Evolutionary conservation across 2,329 filamentous ascomycete genomes (phyloP).

Genomic region (Verticillium alfalfae): DNA sequence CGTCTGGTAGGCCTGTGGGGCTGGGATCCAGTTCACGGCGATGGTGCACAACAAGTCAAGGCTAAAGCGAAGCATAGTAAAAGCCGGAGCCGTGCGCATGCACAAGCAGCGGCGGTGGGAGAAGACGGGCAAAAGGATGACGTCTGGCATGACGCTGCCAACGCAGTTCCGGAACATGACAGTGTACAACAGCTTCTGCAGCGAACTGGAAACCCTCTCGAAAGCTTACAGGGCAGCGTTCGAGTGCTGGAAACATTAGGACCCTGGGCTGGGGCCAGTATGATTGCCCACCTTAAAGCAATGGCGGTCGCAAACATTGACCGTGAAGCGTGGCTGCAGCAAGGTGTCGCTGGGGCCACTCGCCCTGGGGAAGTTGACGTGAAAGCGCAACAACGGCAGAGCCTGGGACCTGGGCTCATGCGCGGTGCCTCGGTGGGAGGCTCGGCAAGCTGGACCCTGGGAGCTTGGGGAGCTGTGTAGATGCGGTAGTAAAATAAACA

Average conservation of each 20-base stretch:
- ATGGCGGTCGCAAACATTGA: conserved; percentile 66
- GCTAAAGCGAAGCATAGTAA: conserved; percentile 37
- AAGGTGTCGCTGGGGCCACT: conserved; percentile 59
- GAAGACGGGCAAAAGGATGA: conserved; percentile 23
- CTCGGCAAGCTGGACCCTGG: conserved; percentile 55
- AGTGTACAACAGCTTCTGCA: conserved; percentile 54
- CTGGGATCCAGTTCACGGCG: conserved; percentile 73
- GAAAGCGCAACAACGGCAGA: conserved; percentile 56
- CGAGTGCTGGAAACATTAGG: conserved; percentile 66
- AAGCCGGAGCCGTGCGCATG: conserved; percentile 16
- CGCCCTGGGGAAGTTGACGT: conserved; percentile 54
- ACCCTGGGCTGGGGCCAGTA: conserved; percentile 68
- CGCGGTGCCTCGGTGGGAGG: conserved; percentile 26
- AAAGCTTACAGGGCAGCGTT: conserved; percentile 50
- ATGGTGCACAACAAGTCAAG: conserved; percentile 53
- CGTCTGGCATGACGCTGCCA: conserved; percentile 33
- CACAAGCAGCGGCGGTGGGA: conserved; percentile 10
- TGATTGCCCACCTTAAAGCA: conserved; percentile 63
- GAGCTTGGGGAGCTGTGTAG: conserved; percentile 52
- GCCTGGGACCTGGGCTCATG: conserved; percentile 51
- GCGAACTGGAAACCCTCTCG: conserved; percentile 24
- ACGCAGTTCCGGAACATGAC: conserved; percentile 44
- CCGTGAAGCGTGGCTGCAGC: conserved; percentile 63
- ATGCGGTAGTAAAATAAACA: background rate
- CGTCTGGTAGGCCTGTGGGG: conserved; percentile 61